Evolutionary conservation across 2,329 filamentous ascomycete genomes (phyloP), one percentile per base, ranked within the genome.

Genomic region (Graphilbum ipis-grandicollis): DNA sequence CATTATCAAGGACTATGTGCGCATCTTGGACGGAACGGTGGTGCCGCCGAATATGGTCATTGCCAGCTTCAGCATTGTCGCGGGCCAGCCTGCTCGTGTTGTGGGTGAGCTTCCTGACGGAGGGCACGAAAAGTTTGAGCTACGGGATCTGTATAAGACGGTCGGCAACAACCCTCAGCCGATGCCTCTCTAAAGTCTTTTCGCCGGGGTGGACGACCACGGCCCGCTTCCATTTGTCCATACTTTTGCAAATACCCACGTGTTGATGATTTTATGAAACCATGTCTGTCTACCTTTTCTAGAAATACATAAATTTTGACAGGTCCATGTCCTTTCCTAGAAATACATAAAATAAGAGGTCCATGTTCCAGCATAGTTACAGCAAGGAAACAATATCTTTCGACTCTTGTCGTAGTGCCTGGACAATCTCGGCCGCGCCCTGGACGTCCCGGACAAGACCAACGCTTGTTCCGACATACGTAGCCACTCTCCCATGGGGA

Each of bases 1-100:
- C 35, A 88, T 94, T 42, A 72, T 96, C 52, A 94, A 93, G 56
- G 90, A 96, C 54, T 92, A 84, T 51, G 84, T 92, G 34, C 79
- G 79, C 54, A 74, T 98, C 30, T 59, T 96, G 46, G 84, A 93
- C 41, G 79, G 79, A 22, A 74, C 82, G 0, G 77, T 94, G 4
- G 71, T 98, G 6, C 81, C 90, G 2, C 66, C 79, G 0, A 79
- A 84, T 42, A 93, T 92, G 76, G 83, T 96, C 19, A 79, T 96
- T 38, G 85, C 88, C 1, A 86, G 84, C 51, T 93, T 90, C 53
- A 86, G 78, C 38, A 72, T 96, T 38, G 85, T 98, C n/a, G 88
- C 78, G 0, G 85, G 85, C 0, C 65, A 71, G 50, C 85, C 85
- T 1, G 85, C 77, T 0, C 65, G 79, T 39, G 78, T 93, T 34